Base-by-base conservation (phyloP, 331 rosid species). In the Phaseolus coccineus region DNA sequence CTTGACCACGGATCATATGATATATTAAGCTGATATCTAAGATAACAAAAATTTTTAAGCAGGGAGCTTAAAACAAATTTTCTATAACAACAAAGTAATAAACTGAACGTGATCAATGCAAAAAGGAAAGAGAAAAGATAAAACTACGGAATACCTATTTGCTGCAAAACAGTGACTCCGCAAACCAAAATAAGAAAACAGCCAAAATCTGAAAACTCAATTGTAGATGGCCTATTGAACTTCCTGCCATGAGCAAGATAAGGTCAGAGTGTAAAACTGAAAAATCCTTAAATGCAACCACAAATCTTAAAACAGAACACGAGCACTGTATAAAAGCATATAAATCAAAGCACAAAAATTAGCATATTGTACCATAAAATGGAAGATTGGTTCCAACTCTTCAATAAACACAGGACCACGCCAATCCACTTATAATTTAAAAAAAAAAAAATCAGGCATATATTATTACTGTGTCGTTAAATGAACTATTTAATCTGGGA, bases 1-100 rank as follows among this genome's bases (percentile, higher is more conserved):
- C 91, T 84, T 91, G 94, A 84, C 94, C 97, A 16, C 94, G 97
- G 52, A 91, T 90, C 86, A 91, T 91, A 86, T 91, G 97, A 82
- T 91, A 91, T 80, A 91, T 91, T 79, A 91, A 87, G 87, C 97
- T 91, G 89, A 90, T 90, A 84, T 91, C 97, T 91, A 82, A 59
- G 69, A 39, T 63, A 79, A 81, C 16, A 71, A 77, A 82, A 19
- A 7, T 22, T 56, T 57, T 30, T 40, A 66, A 37, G 53, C n/a
- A 3, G 73, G 72, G 61, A 76, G 48, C 79, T 53, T 15, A 57
- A 83, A 74, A 53, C 46, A 31, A 63, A 30, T 66, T 68, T 56
- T 24, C 39, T 65, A 44, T 53, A 42, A 2, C 1, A 24, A 22
- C 12, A 12, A 22, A 22, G 55, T 42, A 59, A 70, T 56, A 27